A percentile compares a stretch with the other conserved stretches of the same genome.
phyloP scores from a whole-genome alignment of 805 yeast genomes.

The Ogataea minuta region DNA sequence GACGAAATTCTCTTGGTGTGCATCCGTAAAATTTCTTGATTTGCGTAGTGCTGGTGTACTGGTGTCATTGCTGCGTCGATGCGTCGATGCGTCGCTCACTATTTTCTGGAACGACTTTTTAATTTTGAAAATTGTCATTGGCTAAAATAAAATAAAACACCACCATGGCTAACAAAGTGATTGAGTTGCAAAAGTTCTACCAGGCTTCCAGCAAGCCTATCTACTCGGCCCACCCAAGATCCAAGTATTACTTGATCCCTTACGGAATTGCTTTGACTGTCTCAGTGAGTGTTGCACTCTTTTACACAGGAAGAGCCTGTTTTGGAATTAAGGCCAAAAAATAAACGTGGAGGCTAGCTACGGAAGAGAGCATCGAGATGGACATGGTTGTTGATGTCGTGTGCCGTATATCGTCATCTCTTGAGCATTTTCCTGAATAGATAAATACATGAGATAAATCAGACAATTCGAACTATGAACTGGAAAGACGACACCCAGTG shows the following conservation, averaged over 20 bases:
- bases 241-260: constrained; percentile 73
- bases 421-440: constrained; percentile 2
- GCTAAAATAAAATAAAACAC: constrained; percentile 8
- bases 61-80: too few relatives aligned
- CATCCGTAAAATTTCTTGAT: too few relatives aligned
- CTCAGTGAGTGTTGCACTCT: constrained; percentile 62
- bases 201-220: constrained; percentile 57
- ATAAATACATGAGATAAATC: constrained; percentile 6
- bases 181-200: constrained; percentile 58
- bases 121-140: constrained; percentile 8
- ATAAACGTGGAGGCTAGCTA: constrained; percentile 10
- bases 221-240: constrained; percentile 57
- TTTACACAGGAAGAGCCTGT: constrained; percentile 70
- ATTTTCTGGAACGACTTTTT: constrained; percentile 1
- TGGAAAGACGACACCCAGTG: too few relatives aligned
- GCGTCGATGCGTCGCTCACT: too few relatives aligned
- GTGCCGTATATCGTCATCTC: background rate
- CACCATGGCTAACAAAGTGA: constrained; percentile 39
- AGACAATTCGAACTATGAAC: too few relatives aligned
- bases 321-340: constrained; percentile 58
- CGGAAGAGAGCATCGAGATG: too few relatives aligned
- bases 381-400: too few relatives aligned
- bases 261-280: constrained; percentile 72
- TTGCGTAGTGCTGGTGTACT: too few relatives aligned
- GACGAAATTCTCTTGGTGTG: too few relatives aligned